A percentile compares a stretch with the other conserved stretches of the same genome.
Conservation (phyloP, 2,329 filamentous ascomycete species). For the Nemania abortiva region DNA sequence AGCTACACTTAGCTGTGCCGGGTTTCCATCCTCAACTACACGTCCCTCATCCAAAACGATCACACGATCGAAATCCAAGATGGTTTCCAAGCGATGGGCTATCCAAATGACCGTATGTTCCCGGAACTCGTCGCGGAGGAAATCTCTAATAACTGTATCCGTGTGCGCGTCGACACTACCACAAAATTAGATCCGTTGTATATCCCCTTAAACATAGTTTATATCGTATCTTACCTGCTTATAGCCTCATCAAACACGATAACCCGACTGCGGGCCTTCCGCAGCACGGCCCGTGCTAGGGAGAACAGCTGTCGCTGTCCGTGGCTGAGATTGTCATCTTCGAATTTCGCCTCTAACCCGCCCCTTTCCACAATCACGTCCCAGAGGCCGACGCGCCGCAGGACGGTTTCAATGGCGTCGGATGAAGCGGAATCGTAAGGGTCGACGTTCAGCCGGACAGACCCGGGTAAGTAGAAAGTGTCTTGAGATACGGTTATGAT, state of each 20-base stretch:
- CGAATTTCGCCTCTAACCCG: not conserved
- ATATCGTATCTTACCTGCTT: too few species aligned
- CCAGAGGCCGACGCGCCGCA: not conserved
- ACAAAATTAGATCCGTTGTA: too few species aligned
- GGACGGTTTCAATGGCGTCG: not conserved
- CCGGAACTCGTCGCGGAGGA: not conserved
- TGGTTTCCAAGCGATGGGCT: not conserved
- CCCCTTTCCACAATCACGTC: not conserved
- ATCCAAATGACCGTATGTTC: not conserved
- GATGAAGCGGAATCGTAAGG: not conserved
- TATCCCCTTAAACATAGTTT: too few species aligned
- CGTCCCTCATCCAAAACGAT: not conserved
- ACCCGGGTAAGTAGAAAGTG: not conserved
- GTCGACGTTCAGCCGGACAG: not conserved
- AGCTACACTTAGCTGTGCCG: not conserved
- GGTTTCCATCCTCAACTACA: not conserved
- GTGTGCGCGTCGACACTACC: not conserved
- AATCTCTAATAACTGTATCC: not conserved
- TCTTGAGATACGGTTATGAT: not conserved
- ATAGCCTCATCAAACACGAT: too few species aligned
- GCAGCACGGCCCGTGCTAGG: constrained; percentile 8
- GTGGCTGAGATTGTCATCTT: not conserved
- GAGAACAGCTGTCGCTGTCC: constrained; percentile 13
- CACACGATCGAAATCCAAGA: not conserved
- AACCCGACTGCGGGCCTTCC: not conserved